Base-by-base conservation (phyloP, 306 rosid species). In the Cicer pinnatifidum region DNA sequence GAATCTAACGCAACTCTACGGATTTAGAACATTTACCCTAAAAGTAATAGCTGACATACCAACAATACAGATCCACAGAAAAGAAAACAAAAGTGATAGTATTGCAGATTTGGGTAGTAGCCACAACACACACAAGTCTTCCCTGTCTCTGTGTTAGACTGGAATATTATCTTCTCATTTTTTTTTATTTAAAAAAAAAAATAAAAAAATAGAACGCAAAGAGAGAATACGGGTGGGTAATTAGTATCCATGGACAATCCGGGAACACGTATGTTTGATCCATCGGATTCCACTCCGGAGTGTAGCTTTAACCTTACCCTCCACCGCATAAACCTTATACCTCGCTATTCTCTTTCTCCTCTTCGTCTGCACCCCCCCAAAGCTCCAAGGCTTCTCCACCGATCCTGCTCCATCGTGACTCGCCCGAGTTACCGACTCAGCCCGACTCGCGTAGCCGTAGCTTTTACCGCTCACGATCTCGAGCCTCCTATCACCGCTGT, bases 401-500 rank as follows among this genome's bases (percentile, higher is more conserved):
- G 73, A 10, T 7, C 78, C 53, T 13, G 15, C 65, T 1, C 75
- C 87, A 56, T 69, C 10, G 57, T 43, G 82, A 61, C 81, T 78
- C 72, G 80, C 63, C 69, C 80, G 74, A 1, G 70, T 54, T 67
- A 6, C 65, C 12, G 58, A 51, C 50, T 43, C 48, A 16, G 1
- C 8, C 13, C 37, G 51, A 52, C 39, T 11, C 51, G 19, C 19
- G 48, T 70, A 52, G 43, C 86, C 79, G 19, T 85, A 85, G 48
- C 81, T 46, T 86, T 86, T 89, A 15, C 97, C 92, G 84, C 97
- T 89, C 77, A 91, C 92, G 12, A 85, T 66, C 84, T 86, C 84
- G 7, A 75, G n/a, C 80, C 87, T 73, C 71, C 85, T 77, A 7
- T 67, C 83, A 9, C 69, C 79, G 2, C 84, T 47, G 66, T 40